Conservation (phyloP, 129 eudicot genomes). For the Saposhnikovia divaricata region DNA sequence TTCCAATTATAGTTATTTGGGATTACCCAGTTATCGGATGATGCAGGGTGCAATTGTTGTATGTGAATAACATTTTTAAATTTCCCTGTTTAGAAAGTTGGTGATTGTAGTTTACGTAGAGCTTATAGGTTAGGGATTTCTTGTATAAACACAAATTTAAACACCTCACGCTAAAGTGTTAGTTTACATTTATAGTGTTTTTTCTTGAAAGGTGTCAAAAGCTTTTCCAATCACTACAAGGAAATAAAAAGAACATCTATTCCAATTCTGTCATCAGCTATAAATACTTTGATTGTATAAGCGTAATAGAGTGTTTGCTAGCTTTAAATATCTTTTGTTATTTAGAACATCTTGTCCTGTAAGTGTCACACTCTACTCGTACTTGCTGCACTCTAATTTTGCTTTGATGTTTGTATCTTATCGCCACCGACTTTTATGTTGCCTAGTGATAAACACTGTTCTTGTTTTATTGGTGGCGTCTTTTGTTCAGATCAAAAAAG, state of each 20-base stretch:
- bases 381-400: not conserved
- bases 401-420: not conserved
- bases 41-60: not conserved
- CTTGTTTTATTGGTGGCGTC: not conserved
- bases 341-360: not conserved
- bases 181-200: not conserved
- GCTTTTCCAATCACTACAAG: not conserved
- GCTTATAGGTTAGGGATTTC: not conserved
- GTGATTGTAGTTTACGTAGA: not conserved
- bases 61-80: not conserved
- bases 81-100: not conserved
- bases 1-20: not conserved
- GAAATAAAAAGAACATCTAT: not conserved
- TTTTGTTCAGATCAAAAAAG: conserved; percentile 58
- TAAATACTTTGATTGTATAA: not conserved
- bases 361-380: not conserved
- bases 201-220: not conserved
- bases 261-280: not conserved
- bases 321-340: too few relatives aligned
- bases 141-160: not conserved
- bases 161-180: not conserved
- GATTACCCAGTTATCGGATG: not conserved
- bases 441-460: not conserved
- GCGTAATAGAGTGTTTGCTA: not conserved
- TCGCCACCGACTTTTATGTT: not conserved